A percentile compares a stretch with the other conserved stretches of the same genome.
Evolutionary conservation across 2,329 filamentous ascomycete genomes (phyloP).

Genomic region (Ampelomyces quisqualis): DNA sequence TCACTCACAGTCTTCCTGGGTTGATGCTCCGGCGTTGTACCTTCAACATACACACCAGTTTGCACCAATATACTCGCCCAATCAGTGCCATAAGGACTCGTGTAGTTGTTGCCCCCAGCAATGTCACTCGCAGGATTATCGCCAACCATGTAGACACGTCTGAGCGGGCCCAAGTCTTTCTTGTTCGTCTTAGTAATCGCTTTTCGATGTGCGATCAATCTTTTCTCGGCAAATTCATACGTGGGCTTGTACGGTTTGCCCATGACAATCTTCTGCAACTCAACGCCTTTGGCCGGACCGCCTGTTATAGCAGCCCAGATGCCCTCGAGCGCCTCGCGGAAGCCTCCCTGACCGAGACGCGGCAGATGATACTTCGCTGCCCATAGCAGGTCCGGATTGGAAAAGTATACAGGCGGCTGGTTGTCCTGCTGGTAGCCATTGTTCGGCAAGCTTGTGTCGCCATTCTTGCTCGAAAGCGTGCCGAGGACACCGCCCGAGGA

Average conservation of each 20-base stretch:
- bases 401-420: slow-evolving; percentile 82
- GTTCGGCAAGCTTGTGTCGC: slow-evolving; percentile 63
- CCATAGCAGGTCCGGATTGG: slow-evolving; percentile 89
- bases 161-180: slow-evolving; percentile 52
- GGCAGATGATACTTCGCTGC: slow-evolving; percentile 81
- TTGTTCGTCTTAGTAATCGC: slow-evolving; percentile 45
- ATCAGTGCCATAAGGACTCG: slow-evolving; percentile 64
- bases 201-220: slow-evolving; percentile 63
- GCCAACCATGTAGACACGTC: slow-evolving; percentile 89
- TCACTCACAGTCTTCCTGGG: slow-evolving; percentile 60
- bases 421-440: slow-evolving; percentile 78
- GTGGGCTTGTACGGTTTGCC: slow-evolving; percentile 80
- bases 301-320: slow-evolving; percentile 74
- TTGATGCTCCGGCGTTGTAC: slow-evolving; percentile 57
- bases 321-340: slow-evolving; percentile 77
- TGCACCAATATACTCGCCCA: slow-evolving; percentile 78
- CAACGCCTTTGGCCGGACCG: slow-evolving; percentile 53
- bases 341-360: slow-evolving; percentile 87
- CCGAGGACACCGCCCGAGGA: slow-evolving; percentile 78
- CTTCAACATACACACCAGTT: slow-evolving; percentile 72
- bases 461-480: slow-evolving; percentile 74
- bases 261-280: slow-evolving; percentile 66
- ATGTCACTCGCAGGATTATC: slow-evolving; percentile 79
- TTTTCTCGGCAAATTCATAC: slow-evolving; percentile 79
- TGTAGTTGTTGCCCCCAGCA: slow-evolving; percentile 75